Evolutionary conservation across 2,329 filamentous ascomycete genomes (phyloP).

Genomic region (Alternaria incomplexa): DNA sequence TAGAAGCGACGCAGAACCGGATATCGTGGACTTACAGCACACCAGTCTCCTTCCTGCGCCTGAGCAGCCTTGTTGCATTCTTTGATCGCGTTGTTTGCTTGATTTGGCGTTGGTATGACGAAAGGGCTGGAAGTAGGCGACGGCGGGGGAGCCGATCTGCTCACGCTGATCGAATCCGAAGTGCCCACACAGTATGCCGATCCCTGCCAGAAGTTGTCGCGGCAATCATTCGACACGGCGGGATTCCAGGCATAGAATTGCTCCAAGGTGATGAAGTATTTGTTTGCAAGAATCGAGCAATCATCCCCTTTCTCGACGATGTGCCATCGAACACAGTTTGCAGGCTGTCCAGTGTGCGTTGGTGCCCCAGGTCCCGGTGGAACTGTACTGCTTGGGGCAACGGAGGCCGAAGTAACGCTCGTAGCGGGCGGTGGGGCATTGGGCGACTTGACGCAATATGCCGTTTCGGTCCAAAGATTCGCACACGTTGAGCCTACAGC

Average conservation of each 20-base stretch:
- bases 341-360: constrained; percentile 2
- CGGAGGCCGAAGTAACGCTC: not conserved
- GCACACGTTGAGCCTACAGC: not conserved
- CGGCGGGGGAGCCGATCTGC: not conserved
- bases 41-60: not conserved
- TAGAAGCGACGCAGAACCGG: too few species aligned
- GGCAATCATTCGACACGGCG: not conserved
- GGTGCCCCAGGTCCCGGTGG: not conserved
- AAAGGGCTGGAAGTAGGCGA: not conserved
- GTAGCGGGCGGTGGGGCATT: too few species aligned
- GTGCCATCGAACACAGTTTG: constrained; percentile 1
- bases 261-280: not conserved
- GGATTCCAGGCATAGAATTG: constrained; percentile 2
- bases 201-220: not conserved
- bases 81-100: not conserved
- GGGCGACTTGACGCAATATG: not conserved
- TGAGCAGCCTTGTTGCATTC: constrained; percentile 2
- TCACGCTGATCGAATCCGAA: constrained; percentile 1
- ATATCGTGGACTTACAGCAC: not conserved
- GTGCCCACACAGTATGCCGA: constrained; percentile 2
- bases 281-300: not conserved
- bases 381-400: not conserved
- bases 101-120: not conserved
- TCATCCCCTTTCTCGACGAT: not conserved
- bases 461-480: not conserved